Base-by-base conservation (phyloP, 805 yeast species). In the Millerozyma miso region DNA sequence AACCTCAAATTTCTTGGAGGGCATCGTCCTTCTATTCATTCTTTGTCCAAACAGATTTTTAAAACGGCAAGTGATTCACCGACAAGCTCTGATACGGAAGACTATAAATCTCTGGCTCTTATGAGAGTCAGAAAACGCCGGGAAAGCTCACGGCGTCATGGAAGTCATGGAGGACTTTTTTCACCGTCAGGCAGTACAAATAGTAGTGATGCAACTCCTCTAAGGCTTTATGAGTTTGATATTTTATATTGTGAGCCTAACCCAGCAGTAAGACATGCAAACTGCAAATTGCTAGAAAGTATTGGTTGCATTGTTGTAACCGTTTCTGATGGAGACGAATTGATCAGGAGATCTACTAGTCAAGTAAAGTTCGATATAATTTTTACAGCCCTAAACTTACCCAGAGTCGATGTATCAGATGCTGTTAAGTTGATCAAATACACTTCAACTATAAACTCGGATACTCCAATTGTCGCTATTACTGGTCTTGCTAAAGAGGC, bases 201-300 rank as follows among this genome's bases (percentile, higher is more conserved):
- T 8, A 42, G 41, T 31, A 38, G 33, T 10, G 44, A 44, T 6
- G 17, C 38, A 19, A 5, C 39, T 13, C 37, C 29, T 13, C 40
- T 34, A 10, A 36, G 43, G 40, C 37, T 40, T 19, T 12, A 34
- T 26, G 73, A 70, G 31, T 60, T 85, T 51, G 90, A 87, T 58
- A 81, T 89, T 3, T 67, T 91, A 37, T 69, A 88, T 12, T 89
- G 97, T 62, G 96, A 88, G 54, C 88, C 93, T 2, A 86, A 87
- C 46, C 93, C 96, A 0, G 84, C 84, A 43, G 82, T 87, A 51
- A 65, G 95, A 38, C 86, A 78, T 54, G 73, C 87, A 12, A 74
- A 83, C 19, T 75, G 80, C 35, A 77, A 74, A 45, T 73, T 82
- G 47, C 67, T 91, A 44, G 87, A 80, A 46, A 71, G 74, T 40